These are phyloP conservation scores for Penicillium samsonianum DNA, from an alignment of 495 filamentous ascomycete genomes.

Conservation along the genomic window DNA sequence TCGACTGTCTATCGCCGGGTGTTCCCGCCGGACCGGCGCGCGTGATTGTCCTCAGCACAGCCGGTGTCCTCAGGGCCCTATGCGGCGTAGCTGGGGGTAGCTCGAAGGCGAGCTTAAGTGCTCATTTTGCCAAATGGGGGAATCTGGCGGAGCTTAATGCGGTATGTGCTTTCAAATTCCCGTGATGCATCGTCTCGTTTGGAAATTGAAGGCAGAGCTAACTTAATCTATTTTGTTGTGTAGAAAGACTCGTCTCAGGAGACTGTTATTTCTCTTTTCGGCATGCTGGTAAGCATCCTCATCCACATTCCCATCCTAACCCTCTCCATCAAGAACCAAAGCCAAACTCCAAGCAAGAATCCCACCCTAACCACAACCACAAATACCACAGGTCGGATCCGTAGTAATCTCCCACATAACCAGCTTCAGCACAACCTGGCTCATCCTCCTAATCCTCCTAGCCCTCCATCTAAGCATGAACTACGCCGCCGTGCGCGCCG, in stretches of 20 bases:
- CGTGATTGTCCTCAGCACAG: slow-evolving; percentile 69
- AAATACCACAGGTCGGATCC: slow-evolving; percentile 65
- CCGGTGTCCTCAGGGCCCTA: slow-evolving; percentile 75
- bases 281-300: slow-evolving; percentile 70
- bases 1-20: slow-evolving; percentile 83
- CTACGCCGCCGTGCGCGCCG: slow-evolving; percentile 79
- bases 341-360: too few relatives aligned
- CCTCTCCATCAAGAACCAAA: background rate
- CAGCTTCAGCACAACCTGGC: slow-evolving; percentile 71
- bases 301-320: background rate
- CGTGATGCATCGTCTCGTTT: background rate
- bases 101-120: slow-evolving; percentile 86
- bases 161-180: slow-evolving; percentile 44
- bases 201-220: background rate
- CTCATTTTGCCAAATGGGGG: slow-evolving; percentile 86
- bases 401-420: slow-evolving; percentile 76
- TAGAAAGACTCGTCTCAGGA: slow-evolving; percentile 95
- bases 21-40: slow-evolving; percentile 65
- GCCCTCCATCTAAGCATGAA: slow-evolving; percentile 77
- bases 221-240: background rate
- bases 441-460: slow-evolving; percentile 69
- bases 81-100: slow-evolving; percentile 90
- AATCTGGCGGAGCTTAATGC: slow-evolving; percentile 94
- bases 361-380: background rate
- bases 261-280: slow-evolving; percentile 86